Conservation (phyloP, 768 basidiomycete genomes). For the Ramaria sp. region DNA sequence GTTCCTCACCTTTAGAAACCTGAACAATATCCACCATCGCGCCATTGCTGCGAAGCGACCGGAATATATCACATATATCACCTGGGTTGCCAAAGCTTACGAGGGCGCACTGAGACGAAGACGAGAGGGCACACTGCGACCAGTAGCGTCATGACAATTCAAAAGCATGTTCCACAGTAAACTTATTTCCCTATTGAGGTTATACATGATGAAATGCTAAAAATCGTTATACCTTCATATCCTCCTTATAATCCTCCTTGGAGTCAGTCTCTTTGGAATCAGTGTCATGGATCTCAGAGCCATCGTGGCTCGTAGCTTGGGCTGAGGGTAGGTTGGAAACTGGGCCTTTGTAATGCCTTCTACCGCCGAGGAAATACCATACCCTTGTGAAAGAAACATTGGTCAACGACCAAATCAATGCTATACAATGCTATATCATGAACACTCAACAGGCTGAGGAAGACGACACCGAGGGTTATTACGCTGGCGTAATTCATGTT, state of each 20-base stretch:
- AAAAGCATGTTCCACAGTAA: neutral
- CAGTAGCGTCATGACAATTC: neutral
- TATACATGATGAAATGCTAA: neutral
- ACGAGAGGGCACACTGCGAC: constrained; percentile 32
- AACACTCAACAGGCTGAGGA: constrained; percentile 34
- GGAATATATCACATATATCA: constrained; percentile 56
- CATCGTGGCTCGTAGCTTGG: neutral
- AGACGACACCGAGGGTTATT: constrained; percentile 42
- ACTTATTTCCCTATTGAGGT: neutral
- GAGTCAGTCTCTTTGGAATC: neutral
- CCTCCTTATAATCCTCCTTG: neutral
- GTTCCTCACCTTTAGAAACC: constrained; percentile 60
- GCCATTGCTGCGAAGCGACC: constrained; percentile 33
- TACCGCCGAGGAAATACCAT: constrained; percentile 46
- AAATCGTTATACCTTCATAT: neutral
- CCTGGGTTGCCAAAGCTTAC: constrained; percentile 66
- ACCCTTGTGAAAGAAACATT: constrained; percentile 19
- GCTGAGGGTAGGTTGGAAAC: constrained; percentile 32
- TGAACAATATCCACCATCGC: constrained; percentile 72
- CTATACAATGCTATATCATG: neutral
- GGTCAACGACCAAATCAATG: neutral
- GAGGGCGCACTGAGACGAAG: constrained; percentile 54
- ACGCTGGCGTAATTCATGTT: constrained; percentile 83
- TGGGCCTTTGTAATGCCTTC: constrained; percentile 49
- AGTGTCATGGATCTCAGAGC: neutral